A percentile compares a stretch with the other conserved stretches of the same genome.
phyloP scores from a whole-genome alignment of 768 basidiomycete species.

The Thelephora ganbajun region DNA sequence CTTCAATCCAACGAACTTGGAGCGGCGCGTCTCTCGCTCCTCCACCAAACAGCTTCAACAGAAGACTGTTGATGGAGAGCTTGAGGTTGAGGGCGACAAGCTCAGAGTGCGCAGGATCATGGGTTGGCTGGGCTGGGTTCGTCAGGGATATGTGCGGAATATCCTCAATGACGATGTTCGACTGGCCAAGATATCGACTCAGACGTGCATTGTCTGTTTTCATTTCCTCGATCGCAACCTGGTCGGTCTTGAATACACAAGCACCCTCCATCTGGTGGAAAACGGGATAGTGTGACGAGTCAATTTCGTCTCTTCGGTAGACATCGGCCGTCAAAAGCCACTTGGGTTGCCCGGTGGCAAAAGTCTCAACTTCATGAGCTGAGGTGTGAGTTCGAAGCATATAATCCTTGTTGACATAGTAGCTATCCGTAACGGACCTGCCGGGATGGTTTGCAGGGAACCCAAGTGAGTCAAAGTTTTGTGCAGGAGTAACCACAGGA shows the following conservation, averaged over 20 bases:
- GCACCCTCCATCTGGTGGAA: slow-evolving; percentile 99
- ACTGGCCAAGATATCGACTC: slow-evolving; percentile 39
- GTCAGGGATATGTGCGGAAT: slow-evolving; percentile 53
- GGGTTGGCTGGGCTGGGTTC: slow-evolving; percentile 72
- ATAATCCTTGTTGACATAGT: slow-evolving; percentile 81
- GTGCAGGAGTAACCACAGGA: slow-evolving; percentile 77
- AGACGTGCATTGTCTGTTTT: slow-evolving; percentile 60
- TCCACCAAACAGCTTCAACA: slow-evolving; percentile 70
- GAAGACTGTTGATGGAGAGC: slow-evolving; percentile 73
- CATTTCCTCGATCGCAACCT: slow-evolving; percentile 44
- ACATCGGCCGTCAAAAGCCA: slow-evolving; percentile 97
- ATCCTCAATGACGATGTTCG: slow-evolving; percentile 82
- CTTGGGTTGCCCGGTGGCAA: slow-evolving; percentile 54
- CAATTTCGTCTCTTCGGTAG: slow-evolving; percentile 96
- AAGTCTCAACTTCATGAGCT: slow-evolving; percentile 95
- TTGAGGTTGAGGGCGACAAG: slow-evolving; percentile 80
- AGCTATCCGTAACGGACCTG: slow-evolving; percentile 79
- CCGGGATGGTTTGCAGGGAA: slow-evolving; percentile 93
- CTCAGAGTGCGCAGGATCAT: slow-evolving; percentile 61
- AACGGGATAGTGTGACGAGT: slow-evolving; percentile 90
- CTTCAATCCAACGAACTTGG: slow-evolving; percentile 91
- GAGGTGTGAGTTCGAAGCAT: slow-evolving; percentile 98
- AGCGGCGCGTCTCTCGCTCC: slow-evolving; percentile 53
- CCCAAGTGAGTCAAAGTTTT: slow-evolving; percentile 95
- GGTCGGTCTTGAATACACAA: slow-evolving; percentile 53